These are phyloP conservation scores for Gnaphalium uliginosum DNA, from an alignment of 129 eudicot species.

Conservation along the genomic window DNA sequence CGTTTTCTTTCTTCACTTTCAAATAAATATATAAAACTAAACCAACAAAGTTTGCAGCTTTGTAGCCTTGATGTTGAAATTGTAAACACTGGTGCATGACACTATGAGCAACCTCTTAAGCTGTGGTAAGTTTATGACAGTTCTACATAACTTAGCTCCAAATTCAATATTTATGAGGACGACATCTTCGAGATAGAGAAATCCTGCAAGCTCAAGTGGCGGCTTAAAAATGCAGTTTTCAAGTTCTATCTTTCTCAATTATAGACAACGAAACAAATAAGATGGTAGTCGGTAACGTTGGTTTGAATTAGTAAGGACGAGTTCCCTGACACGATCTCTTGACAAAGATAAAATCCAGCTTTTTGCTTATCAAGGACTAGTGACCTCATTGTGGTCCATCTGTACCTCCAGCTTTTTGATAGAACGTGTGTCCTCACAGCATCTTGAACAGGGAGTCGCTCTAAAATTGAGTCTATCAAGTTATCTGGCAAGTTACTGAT, in stretches of 20 bases:
- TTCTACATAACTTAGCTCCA: neutral
- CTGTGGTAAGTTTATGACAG: constrained; percentile 9
- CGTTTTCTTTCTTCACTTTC: no score
- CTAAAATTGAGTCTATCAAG: no score
- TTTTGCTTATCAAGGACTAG: neutral
- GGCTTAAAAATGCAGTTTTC: neutral
- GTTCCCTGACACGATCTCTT: constrained; percentile 11
- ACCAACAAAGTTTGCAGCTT: neutral
- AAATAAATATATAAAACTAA: no score
- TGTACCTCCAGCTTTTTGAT: constrained; percentile 19
- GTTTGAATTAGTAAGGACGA: neutral
- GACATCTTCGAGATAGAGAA: constrained; percentile 9
- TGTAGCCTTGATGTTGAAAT: constrained; percentile 15
- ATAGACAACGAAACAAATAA: constrained; percentile 6
- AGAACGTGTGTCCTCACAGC: no score
- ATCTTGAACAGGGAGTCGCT: no score
- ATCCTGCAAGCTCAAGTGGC: constrained; percentile 17
- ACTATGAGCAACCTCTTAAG: neutral
- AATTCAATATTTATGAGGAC: neutral
- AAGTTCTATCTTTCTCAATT: constrained; percentile 7
- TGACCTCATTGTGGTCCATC: constrained; percentile 13
- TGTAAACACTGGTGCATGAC: constrained; percentile 3
- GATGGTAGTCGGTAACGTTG: neutral
- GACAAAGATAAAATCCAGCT: constrained; percentile 23
- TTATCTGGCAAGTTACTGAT: no score